Evolutionary conservation across 208 protist genomes (phyloP).

Genomic region (Naegleria gruberi): DNA sequence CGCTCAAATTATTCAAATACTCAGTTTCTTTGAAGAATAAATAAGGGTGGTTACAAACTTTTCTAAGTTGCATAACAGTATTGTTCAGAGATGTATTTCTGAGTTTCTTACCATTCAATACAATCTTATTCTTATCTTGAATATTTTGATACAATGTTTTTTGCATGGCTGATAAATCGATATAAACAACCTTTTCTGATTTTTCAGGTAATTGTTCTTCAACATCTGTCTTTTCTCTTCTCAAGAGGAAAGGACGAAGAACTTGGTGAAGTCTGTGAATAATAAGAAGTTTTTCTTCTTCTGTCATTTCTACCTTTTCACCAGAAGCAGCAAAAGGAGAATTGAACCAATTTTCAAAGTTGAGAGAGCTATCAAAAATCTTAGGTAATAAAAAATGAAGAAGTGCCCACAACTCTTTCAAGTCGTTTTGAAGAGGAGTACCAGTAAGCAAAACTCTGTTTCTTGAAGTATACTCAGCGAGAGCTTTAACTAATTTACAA

Average conservation of each 20-base stretch:
- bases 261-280: slow-evolving; percentile 57
- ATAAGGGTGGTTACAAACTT: slow-evolving; percentile 27
- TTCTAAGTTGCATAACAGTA: slow-evolving; percentile 23
- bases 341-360: slow-evolving; percentile 49
- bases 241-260: slow-evolving; percentile 70
- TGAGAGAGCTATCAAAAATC: slow-evolving; percentile 36
- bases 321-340: neutral
- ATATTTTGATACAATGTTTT: neutral
- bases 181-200: slow-evolving; percentile 28
- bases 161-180: neutral
- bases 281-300: slow-evolving; percentile 31
- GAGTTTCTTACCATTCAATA: neutral
- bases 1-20: neutral
- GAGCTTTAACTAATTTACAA: neutral
- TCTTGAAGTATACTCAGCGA: neutral
- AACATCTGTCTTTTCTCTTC: slow-evolving; percentile 69
- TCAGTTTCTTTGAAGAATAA: neutral
- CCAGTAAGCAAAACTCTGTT: slow-evolving; percentile 1
- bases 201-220: slow-evolving; percentile 62
- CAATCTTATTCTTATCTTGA: neutral
- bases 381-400: slow-evolving; percentile 48
- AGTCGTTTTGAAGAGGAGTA: slow-evolving; percentile 63
- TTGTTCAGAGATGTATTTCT: neutral
- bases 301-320: slow-evolving; percentile 10
- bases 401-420: slow-evolving; percentile 54